These are phyloP conservation scores for Saccharomyces pastorianus DNA, from an alignment of 1,139 yeast genomes.

Conservation along the genomic window DNA sequence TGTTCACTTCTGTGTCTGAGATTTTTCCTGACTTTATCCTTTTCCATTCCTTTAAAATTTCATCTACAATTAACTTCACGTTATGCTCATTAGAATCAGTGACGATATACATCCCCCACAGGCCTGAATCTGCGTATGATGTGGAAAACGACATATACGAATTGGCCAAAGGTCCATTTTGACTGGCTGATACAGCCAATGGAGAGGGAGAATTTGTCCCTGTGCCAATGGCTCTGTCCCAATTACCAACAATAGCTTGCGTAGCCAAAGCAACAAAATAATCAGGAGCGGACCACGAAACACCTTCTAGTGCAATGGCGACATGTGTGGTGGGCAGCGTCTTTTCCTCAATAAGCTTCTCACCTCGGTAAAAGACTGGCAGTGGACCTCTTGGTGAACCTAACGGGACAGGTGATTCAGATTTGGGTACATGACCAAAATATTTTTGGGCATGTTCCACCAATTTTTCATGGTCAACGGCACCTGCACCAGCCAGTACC, in stretches of 20 bases:
- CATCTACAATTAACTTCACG: conserved; percentile 59
- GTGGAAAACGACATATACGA: conserved; percentile 95
- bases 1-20: conserved; percentile 77
- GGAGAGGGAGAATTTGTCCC: conserved; percentile 70
- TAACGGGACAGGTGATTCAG: conserved; percentile 48
- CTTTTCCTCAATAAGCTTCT: conserved; percentile 73
- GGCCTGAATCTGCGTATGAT: conserved; percentile 92
- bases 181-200: conserved; percentile 62
- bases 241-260: conserved; percentile 92
- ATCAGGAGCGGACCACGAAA: conserved; percentile 93
- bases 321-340: conserved; percentile 83
- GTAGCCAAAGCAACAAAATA: conserved; percentile 93
- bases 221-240: conserved; percentile 89
- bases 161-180: conserved; percentile 54
- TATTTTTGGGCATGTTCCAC: conserved; percentile 67
- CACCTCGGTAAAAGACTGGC: conserved; percentile 81
- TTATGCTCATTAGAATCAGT: conserved; percentile 66
- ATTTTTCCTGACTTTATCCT: conserved; percentile 73
- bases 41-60: conserved; percentile 80
- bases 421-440: conserved; percentile 68
- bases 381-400: conserved; percentile 71
- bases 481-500: conserved; percentile 95
- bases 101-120: conserved; percentile 95
- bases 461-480: conserved; percentile 78
- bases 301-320: conserved; percentile 96